These are phyloP conservation scores for Adansonia grandidieri DNA, from an alignment of 441 rosid species.

Conservation along the genomic window DNA sequence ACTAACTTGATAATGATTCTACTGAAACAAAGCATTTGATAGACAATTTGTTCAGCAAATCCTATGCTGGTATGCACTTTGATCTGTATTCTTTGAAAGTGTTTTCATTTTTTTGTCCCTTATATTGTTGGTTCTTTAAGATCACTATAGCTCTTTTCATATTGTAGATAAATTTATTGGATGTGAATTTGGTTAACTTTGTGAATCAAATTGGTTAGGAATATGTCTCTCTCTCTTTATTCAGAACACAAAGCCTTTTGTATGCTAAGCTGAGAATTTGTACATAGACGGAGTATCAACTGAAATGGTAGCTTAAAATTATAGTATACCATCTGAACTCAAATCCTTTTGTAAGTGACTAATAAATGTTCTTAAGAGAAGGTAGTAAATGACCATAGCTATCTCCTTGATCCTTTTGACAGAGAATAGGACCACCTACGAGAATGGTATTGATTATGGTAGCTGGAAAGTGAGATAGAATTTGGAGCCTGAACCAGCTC, in stretches of 20 bases:
- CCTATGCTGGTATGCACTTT: background rate
- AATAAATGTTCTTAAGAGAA: constrained; percentile 56
- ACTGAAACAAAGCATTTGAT: background rate
- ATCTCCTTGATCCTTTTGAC: constrained; percentile 45
- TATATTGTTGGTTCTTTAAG: background rate
- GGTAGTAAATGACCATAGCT: constrained; percentile 47
- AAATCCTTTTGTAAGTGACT: constrained; percentile 46
- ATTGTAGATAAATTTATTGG: background rate
- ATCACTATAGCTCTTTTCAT: background rate
- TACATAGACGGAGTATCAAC: background rate
- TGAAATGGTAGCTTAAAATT: background rate
- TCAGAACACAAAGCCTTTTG: background rate
- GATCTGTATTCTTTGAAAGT: background rate
- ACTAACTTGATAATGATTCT: background rate
- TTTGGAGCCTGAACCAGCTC: constrained; percentile 67
- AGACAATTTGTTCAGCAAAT: background rate
- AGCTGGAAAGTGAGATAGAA: constrained; percentile 66
- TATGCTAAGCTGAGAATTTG: background rate
- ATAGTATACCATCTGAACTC: background rate
- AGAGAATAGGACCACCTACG: constrained; percentile 43
- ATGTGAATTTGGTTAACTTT: background rate
- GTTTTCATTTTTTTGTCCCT: background rate
- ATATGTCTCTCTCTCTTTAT: no score
- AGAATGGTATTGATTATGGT: constrained; percentile 66
- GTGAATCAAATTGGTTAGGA: no score